Percentiles rank a stretch among this genome's conserved stretches.
Evolutionary conservation across 1,284 basidiomycete genomes (phyloP).

Genomic region (Pseudozyma thailandica): DNA sequence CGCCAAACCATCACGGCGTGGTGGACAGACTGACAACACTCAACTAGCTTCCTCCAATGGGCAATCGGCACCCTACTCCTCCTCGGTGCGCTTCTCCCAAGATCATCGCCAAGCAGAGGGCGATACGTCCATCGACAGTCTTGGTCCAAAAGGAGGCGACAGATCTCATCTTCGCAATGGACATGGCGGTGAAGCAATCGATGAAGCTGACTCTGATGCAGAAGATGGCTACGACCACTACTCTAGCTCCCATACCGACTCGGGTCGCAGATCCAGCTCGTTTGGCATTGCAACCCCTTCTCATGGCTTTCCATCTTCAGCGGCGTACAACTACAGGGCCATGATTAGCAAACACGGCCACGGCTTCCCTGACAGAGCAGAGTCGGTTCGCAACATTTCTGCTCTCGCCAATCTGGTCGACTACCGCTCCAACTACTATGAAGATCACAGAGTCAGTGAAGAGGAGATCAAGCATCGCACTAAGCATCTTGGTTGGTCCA

Average conservation of each 20-base stretch:
- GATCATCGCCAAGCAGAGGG: slow-evolving; percentile 1
- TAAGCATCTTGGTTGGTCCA: slow-evolving; percentile 35
- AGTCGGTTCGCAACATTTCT: slow-evolving; percentile 59
- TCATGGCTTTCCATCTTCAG: slow-evolving; percentile 35
- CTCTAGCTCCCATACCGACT: slow-evolving; percentile 26
- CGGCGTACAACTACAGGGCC: slow-evolving; percentile 36
- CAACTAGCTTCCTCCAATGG: background rate
- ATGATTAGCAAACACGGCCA: slow-evolving; percentile 50
- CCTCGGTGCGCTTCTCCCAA: slow-evolving; percentile 28
- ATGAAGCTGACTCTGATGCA: slow-evolving; percentile 25
- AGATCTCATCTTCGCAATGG: slow-evolving; percentile 3
- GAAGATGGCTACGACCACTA: slow-evolving; percentile 22
- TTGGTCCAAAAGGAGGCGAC: background rate
- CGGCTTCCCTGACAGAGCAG: slow-evolving; percentile 51
- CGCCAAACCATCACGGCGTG: slow-evolving; percentile 2
- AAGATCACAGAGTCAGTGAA: slow-evolving; percentile 48
- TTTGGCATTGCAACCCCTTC: slow-evolving; percentile 28
- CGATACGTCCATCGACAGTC: slow-evolving; percentile 19
- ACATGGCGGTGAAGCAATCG: background rate
- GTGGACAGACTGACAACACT: background rate
- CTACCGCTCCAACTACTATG: slow-evolving; percentile 59
- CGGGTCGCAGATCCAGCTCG: slow-evolving; percentile 28
- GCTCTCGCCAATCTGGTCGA: slow-evolving; percentile 61
- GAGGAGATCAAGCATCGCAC: slow-evolving; percentile 52
- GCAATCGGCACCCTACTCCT: slow-evolving; percentile 22